A percentile compares a stretch with the other conserved stretches of the same genome.
Conservation (phyloP, 306 rosid species). For the Ormosia emarginata region DNA sequence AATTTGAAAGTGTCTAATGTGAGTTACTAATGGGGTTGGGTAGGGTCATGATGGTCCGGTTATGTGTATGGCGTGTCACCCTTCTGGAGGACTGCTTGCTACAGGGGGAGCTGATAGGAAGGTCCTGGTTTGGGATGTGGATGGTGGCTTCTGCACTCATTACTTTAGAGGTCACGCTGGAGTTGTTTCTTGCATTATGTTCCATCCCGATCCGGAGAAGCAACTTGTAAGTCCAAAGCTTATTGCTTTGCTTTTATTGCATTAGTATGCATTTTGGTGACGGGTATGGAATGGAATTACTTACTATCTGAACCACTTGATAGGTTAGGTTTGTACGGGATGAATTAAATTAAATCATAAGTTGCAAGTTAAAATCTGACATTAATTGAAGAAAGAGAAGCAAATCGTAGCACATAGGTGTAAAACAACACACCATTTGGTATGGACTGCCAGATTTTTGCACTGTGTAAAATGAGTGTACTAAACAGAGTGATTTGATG, state of each 20-base stretch:
- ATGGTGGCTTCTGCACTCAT: constrained; percentile 93
- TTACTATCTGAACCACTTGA: background rate
- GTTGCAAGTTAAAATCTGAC: background rate
- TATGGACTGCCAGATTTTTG: background rate
- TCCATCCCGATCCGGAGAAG: constrained; percentile 77
- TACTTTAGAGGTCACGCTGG: constrained; percentile 83
- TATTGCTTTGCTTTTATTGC: background rate
- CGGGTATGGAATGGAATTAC: background rate
- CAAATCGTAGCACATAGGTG: background rate
- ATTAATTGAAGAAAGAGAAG: background rate
- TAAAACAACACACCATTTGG: background rate
- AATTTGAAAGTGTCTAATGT: background rate
- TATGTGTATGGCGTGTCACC: constrained; percentile 86
- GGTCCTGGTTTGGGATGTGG: constrained; percentile 91
- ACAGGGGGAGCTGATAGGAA: constrained; percentile 94
- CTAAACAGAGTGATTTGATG: background rate
- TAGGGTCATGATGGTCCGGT: constrained; percentile 96
- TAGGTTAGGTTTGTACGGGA: background rate
- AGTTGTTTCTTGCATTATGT: constrained; percentile 72
- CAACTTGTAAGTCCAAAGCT: constrained; percentile 53
- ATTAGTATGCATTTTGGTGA: background rate
- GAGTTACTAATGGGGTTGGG: background rate
- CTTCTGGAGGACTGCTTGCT: constrained; percentile 89
- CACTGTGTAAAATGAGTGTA: background rate
- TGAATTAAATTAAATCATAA: background rate